A percentile compares a stretch with the other conserved stretches of the same genome.
Conservation (phyloP, 2,329 filamentous ascomycete genomes). For the Ceratocystis colombiana region DNA sequence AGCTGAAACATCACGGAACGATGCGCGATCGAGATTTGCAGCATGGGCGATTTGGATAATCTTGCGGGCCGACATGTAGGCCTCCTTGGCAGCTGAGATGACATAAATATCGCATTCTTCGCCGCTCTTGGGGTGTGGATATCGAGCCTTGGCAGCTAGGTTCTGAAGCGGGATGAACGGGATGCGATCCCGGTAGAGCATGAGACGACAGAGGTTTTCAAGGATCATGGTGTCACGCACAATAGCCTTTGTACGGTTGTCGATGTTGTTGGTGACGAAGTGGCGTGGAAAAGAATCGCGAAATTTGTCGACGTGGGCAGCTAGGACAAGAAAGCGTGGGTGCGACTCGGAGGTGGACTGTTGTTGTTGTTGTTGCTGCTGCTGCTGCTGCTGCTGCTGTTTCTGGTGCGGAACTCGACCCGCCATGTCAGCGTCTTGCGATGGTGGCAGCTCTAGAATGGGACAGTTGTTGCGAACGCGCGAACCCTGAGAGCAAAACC, state of each 20-base stretch:
- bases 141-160: not conserved
- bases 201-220: not conserved
- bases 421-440: not conserved
- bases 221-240: slow-evolving; percentile 3
- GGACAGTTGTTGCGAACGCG: slow-evolving; percentile 7
- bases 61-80: not conserved
- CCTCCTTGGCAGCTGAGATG: slow-evolving; percentile 2
- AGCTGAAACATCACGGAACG: not conserved
- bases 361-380: not conserved
- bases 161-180: slow-evolving; percentile 8
- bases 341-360: not conserved
- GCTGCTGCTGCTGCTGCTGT: not conserved
- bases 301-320: slow-evolving; percentile 8
- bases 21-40: not conserved
- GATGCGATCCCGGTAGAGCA: slow-evolving; percentile 15
- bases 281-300: not conserved
- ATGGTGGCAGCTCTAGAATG: not conserved
- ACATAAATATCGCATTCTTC: not conserved
- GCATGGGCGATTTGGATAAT: slow-evolving; percentile 4
- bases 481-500: slow-evolving; percentile 12
- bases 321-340: slow-evolving; percentile 9
- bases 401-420: not conserved
- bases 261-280: not conserved
- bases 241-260: slow-evolving; percentile 6
- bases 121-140: not conserved